Conservation (phyloP, 2,329 filamentous ascomycete species). For the Hypoxylon sp. region DNA sequence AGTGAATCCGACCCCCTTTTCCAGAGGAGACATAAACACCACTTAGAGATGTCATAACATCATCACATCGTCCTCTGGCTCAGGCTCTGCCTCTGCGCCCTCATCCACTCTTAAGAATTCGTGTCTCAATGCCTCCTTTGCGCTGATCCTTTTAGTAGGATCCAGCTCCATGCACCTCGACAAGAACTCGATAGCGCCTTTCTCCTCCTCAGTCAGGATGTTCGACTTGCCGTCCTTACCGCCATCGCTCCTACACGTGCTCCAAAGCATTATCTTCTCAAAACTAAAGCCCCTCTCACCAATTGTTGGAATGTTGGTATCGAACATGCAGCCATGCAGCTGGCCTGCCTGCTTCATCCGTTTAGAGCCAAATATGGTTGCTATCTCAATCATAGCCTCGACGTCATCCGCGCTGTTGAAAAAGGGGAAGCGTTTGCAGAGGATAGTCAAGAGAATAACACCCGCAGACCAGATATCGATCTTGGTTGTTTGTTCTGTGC, state of each 20-base stretch:
- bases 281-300: constrained; percentile 87
- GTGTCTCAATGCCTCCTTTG: constrained; percentile 79
- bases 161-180: constrained; percentile 82
- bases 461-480: constrained; percentile 98
- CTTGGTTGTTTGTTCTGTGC: constrained; percentile 91
- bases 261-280: constrained; percentile 96
- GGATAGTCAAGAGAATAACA: constrained; percentile 95
- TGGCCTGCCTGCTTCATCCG: constrained; percentile 87
- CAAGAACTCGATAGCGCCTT: constrained; percentile 80
- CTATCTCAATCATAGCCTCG: constrained; percentile 97
- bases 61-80: constrained; percentile 58
- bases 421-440: constrained; percentile 94
- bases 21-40: neutral
- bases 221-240: constrained; percentile 66
- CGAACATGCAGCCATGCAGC: constrained; percentile 91
- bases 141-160: constrained; percentile 79
- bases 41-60: constrained; percentile 49
- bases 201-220: constrained; percentile 75
- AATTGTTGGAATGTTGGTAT: constrained; percentile 93
- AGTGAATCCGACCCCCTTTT: neutral
- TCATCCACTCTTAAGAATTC: constrained; percentile 71
- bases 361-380: constrained; percentile 89
- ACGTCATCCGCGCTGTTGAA: constrained; percentile 99
- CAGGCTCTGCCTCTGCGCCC: constrained; percentile 49
- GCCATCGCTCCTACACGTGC: constrained; percentile 80